Base-by-base conservation (phyloP, 495 filamentous ascomycete species). In the Trichoderma erinaceum region DNA sequence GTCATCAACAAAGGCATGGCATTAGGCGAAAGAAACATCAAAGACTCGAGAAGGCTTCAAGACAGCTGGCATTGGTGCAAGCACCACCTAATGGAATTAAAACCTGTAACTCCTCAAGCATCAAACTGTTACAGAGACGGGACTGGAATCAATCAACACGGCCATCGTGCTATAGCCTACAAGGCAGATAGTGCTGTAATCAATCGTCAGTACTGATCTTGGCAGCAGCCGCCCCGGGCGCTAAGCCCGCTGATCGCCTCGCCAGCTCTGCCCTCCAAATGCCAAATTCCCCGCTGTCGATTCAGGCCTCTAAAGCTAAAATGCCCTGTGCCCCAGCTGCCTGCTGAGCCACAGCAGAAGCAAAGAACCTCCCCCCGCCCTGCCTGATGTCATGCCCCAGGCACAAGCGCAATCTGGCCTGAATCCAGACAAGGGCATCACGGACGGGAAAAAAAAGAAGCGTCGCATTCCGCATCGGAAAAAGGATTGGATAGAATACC, bases 381-480 rank as follows among this genome's bases (percentile, higher is more conserved):
- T 13, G 27, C 56, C 56, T 61, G 56, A 61, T 61, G 56, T 61
- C 56, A 61, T 61, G 8, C 44, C 44, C 56, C 56, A 61, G 56
- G 56, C 56, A 61, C 56, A 61, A 61, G 56, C 56, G 56, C 56
- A 61, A 61, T 61, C 56, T 61, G 56, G 56, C 56, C 56, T 35
- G 50, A 56, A 56, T 11, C 50, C 50, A 25, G 21, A 61, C 23
- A 29, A 25, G 44, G 44, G 44, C 35, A 52, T n/a, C 48, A 18
- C 23, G 56, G 27, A 18, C 12, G 10, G 23, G 23, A 32, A 23
- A 29, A 27, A 25, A 29, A 61, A 27, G 56, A 29, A 61, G 23
- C 56, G 56, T 61, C 56, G 56, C 56, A 61, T 61, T 61, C 56
- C 25, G 56, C 56, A 56, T 56, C 50, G 21, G 50, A 16, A 32